phyloP scores from a whole-genome alignment of 2,329 filamentous ascomycete species.

The Sporothrix euskadiensis region DNA sequence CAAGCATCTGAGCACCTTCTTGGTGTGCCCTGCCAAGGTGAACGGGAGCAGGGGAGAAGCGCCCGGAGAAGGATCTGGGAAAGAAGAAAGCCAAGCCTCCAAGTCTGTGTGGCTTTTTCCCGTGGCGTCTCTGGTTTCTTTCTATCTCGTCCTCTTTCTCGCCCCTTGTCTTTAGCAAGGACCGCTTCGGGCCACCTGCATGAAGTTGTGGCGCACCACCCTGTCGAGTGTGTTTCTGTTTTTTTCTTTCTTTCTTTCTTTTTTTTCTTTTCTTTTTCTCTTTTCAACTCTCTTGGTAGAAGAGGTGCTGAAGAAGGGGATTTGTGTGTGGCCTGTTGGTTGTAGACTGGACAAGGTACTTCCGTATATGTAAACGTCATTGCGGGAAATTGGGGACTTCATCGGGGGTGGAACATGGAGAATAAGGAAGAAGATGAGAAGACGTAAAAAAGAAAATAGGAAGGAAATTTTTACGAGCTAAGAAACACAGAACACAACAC shows the following conservation, averaged over 20 bases:
- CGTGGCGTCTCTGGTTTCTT: not conserved
- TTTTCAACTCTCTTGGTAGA: not conserved
- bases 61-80: not conserved
- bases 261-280: too few species aligned
- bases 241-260: not conserved
- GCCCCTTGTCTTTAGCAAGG: not conserved
- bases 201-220: not conserved
- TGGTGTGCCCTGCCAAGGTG: not conserved
- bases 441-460: not conserved
- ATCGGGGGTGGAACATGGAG: not conserved
- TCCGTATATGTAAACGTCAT: not conserved
- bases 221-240: not conserved
- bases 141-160: not conserved
- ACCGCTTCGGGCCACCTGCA: conserved; percentile 5
- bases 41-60: not conserved
- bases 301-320: not conserved
- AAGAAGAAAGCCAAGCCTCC: not conserved
- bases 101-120: not conserved
- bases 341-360: not conserved
- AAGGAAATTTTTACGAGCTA: not conserved
- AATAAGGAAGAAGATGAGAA: not conserved
- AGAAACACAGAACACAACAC: too few species aligned
- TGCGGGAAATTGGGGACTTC: not conserved
- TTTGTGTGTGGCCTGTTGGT: not conserved
- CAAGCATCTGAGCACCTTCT: not conserved